phyloP scores from a whole-genome alignment of 192 early-diverging fungal genomes.

The Backusella westeae region DNA sequence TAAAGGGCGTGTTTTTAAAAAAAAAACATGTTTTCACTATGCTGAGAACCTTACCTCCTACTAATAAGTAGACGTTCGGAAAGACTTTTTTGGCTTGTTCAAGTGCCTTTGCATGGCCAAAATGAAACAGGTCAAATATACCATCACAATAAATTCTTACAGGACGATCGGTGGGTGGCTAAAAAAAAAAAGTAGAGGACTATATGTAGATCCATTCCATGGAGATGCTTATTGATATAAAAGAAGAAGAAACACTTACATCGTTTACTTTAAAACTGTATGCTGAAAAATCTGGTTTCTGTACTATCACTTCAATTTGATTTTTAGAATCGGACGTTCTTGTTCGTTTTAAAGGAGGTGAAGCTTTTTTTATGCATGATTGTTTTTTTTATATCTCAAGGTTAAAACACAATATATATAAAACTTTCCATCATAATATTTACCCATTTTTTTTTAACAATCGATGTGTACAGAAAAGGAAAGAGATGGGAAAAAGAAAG shows the following conservation, averaged over 20 bases:
- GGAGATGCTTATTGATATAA: neutral
- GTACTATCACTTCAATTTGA: neutral
- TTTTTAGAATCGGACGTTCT: neutral
- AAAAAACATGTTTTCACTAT: no score
- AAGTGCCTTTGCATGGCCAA: slow-evolving; percentile 71
- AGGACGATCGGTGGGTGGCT: slow-evolving; percentile 58
- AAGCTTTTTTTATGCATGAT: neutral
- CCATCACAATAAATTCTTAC: slow-evolving; percentile 80
- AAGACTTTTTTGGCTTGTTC: slow-evolving; percentile 82
- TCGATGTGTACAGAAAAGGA: neutral
- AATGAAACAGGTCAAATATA: slow-evolving; percentile 81
- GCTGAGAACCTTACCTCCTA: slow-evolving; percentile 46
- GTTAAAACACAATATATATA: neutral
- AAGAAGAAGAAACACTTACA: neutral
- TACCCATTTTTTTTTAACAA: neutral
- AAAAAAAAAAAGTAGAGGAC: neutral
- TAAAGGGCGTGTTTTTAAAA: neutral
- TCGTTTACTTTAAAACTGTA: slow-evolving; percentile 1
- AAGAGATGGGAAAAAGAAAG: neutral
- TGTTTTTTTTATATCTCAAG: neutral
- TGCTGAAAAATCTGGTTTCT: neutral
- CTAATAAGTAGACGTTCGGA: slow-evolving; percentile 68
- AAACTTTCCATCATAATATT: neutral
- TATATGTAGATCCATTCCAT: neutral
- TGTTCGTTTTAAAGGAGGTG: neutral